phyloP scores from a whole-genome alignment of 768 basidiomycete species.

The Xanthoconium purpureum region DNA sequence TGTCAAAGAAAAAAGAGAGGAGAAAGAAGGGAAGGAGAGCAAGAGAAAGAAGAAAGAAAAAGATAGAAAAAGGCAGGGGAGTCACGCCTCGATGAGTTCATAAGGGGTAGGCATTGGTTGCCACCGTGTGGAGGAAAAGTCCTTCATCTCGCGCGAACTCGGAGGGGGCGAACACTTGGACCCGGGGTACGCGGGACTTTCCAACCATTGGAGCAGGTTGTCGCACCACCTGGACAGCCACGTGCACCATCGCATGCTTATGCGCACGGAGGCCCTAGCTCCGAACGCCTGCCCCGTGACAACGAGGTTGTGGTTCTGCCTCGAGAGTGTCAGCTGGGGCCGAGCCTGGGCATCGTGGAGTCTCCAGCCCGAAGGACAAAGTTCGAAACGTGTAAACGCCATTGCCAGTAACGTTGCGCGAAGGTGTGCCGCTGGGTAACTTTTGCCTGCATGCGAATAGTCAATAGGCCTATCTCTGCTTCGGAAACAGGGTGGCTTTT shows the following conservation, averaged over 20 bases:
- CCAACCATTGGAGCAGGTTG: conserved; percentile 4
- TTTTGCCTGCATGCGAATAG: background rate
- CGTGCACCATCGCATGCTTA: conserved; percentile 24
- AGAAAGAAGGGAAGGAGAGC: background rate
- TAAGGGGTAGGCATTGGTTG: background rate
- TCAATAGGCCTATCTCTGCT: background rate
- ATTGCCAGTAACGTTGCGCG: conserved; percentile 6
- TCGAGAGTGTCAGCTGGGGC: conserved; percentile 21
- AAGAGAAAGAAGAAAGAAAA: background rate
- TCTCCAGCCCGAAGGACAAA: conserved; percentile 20
- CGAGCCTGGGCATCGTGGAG: conserved; percentile 19
- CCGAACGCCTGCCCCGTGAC: conserved; percentile 27
- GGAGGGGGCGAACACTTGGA: background rate
- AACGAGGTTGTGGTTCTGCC: conserved; percentile 22
- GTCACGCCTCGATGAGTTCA: background rate
- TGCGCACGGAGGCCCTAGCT: conserved; percentile 18
- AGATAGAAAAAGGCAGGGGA: background rate
- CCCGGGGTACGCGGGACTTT: background rate
- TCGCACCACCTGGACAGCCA: conserved; percentile 18
- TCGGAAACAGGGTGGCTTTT: background rate
- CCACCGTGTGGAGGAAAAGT: background rate
- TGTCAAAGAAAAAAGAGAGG: background rate
- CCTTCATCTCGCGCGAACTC: conserved; percentile 2
- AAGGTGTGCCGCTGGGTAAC: background rate
- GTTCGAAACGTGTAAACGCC: conserved; percentile 27